Base-by-base conservation (phyloP, 2,329 filamentous ascomycete species). In the Macrophomina tecta region DNA sequence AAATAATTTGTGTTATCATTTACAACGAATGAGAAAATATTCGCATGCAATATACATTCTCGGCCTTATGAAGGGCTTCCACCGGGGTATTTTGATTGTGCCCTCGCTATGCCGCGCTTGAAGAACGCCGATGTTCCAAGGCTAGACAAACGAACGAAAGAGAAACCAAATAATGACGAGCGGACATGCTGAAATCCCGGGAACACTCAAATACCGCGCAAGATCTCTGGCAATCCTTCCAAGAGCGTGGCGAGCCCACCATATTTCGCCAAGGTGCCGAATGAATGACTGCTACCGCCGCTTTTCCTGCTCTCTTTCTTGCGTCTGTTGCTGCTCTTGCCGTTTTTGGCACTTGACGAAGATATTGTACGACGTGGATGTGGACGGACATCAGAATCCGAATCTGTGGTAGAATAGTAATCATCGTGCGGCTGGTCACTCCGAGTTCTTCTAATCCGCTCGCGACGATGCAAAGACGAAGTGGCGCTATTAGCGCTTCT, bases 241-340 rank as follows among this genome's bases (percentile, higher is more conserved):
- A 79, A 68, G 64, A 79, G 67, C 18, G 76, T 76, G 42, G 76
- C 77, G 70, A 78, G 69, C n/a, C 76, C 76, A 6, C 76, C 76
- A 58, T 78, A 75, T 11, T 75, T 76, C 67, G 77, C 73, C 68
- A 79, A 63, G 16, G 76, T 75, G 16, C 75, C 75, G 32, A 76
- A 71, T 11, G 76, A 73, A 34, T 62, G 32, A 18, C 55, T 58
- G 11, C 60, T 34, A 6, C 66, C 32, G 5, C 53, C 46, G 34
- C 53, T 62, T 45, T 62, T 67, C 8, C 60, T 40, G 9, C 49
- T 46, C 18, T 46, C 46, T 18, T 64, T 63, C 18, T 56, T 60
- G 12, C 23, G 69, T 70, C 38, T 73, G 64, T 18, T 70, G 70
- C 34, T 72, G 55, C 45, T 71, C 48, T 40, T 38, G 23, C 65